Base-by-base conservation (phyloP, 345 rosid genomes). In the Hibiscus syriacus region DNA sequence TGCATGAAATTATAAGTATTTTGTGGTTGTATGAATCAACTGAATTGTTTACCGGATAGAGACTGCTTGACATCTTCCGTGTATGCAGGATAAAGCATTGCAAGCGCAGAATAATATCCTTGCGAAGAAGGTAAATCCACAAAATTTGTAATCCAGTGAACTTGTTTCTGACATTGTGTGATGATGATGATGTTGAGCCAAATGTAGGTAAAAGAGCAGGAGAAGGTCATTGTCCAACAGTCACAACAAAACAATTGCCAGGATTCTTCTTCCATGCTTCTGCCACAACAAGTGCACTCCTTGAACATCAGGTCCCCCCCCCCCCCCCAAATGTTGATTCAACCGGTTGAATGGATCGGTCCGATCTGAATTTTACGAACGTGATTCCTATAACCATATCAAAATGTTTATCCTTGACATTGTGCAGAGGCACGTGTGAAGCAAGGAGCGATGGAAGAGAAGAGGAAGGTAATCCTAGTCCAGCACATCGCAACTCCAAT, bases 161-260 rank as follows among this genome's bases (percentile, higher is more conserved):
- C 8, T 16, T 58, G 6, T 10, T 58, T 20, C 11, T 26, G 12
- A 23, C 23, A 3, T 46, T 54, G 9, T 67, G 16, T n/a, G n/a
- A n/a, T n/a, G n/a, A n/a, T n/a, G n/a, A n/a, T 39, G 13, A 20
- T 34, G 13, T 38, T 46, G 60, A 26, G 23, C 23, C 53, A 22
- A 66, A 70, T 64, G 3, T 72, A 92, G 98, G 77, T 92, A 6
- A 90, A 85, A 76, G 97, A 88, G 41, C 85, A 74, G 81, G 96
- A 87, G 79, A 86, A 85, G 81, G 76, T 60, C 46, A 23, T 72
- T 29, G 72, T 71, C 39, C 80, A 83, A 64, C 55, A 76, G 54
- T 66, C 60, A 48, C 77, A 72, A 8, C 84, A 73, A 69, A 70
- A 71, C 27, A 36, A 45, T 17, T 72, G 64, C 57, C 71, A 74